Percentiles rank a stretch among this genome's conserved stretches.
Evolutionary conservation across 768 basidiomycete species (phyloP).

Genomic region (Mycena maculata): DNA sequence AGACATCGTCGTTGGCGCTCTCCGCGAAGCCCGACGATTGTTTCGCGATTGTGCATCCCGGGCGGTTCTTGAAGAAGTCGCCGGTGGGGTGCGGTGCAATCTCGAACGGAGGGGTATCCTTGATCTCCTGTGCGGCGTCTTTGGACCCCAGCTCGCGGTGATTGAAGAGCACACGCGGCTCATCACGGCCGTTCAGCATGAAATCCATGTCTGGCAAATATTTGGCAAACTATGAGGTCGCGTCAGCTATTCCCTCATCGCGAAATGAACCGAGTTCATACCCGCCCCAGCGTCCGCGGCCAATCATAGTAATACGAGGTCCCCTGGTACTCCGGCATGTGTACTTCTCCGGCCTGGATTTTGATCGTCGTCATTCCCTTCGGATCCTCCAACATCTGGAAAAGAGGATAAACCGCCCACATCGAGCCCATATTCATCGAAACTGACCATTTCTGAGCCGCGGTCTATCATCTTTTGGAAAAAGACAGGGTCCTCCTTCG

Average conservation of each 20-base stretch:
- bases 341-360: not conserved
- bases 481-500: not conserved
- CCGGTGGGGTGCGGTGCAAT: not conserved
- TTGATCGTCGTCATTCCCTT: slow-evolving; percentile 10
- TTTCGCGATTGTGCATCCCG: not conserved
- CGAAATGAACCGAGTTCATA: not conserved
- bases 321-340: slow-evolving; percentile 5
- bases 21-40: not conserved
- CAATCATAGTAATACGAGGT: slow-evolving; percentile 1
- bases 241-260: not conserved
- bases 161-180: slow-evolving; percentile 19
- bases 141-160: not conserved
- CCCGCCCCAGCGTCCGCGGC: not conserved
- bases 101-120: slow-evolving; percentile 1
- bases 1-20: not conserved
- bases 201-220: slow-evolving; percentile 11
- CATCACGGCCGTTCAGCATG: slow-evolving; percentile 22
- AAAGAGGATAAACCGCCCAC: not conserved
- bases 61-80: not conserved
- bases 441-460: not conserved
- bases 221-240: not conserved
- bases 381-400: slow-evolving; percentile 7
- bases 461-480: slow-evolving; percentile 8
- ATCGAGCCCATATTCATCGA: not conserved
- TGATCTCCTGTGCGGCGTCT: not conserved